Conservation (phyloP, 495 filamentous ascomycete genomes). For the Penicillium lividum region DNA sequence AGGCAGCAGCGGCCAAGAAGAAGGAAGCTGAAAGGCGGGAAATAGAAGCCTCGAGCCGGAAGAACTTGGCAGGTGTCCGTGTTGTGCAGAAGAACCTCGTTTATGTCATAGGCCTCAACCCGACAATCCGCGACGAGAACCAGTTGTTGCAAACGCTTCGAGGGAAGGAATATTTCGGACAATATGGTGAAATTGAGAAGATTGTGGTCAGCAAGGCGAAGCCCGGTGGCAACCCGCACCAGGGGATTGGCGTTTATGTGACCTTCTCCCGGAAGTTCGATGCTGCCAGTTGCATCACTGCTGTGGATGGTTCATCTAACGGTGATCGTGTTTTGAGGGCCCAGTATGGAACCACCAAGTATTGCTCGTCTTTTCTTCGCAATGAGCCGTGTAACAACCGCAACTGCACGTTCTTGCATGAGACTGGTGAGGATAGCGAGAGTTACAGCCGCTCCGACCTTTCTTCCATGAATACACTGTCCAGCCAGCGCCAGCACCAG, state of each 20-base stretch:
- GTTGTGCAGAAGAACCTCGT: constrained; percentile 99
- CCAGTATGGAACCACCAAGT: constrained; percentile 97
- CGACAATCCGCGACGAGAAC: constrained; percentile 86
- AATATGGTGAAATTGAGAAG: constrained; percentile 98
- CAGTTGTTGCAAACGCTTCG: constrained; percentile 80
- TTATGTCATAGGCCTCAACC: constrained; percentile 93
- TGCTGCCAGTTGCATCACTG: constrained; percentile 82
- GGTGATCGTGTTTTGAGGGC: constrained; percentile 84
- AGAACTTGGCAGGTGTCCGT: constrained; percentile 90
- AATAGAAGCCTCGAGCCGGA: constrained; percentile 90
- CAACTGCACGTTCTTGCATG: constrained; percentile 96
- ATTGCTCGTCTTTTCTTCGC: constrained; percentile 95
- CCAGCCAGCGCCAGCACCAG: constrained; percentile 62
- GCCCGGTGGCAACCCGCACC: constrained; percentile 66
- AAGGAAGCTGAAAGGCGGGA: constrained; percentile 96
- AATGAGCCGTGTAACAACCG: constrained; percentile 91
- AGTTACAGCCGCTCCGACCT: constrained; percentile 94
- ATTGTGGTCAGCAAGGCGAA: constrained; percentile 98
- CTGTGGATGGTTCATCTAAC: constrained; percentile 90
- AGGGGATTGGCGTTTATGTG: constrained; percentile 94
- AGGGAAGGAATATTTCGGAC: constrained; percentile 90
- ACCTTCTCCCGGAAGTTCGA: constrained; percentile 89
- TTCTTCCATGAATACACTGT: constrained; percentile 90
- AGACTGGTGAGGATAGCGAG: constrained; percentile 94
- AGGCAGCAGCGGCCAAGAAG: constrained; percentile 85